Percentiles rank a stretch among this genome's conserved stretches.
These are phyloP conservation scores for Mycogone perniciosa DNA, from an alignment of 2,329 filamentous ascomycete genomes.

Conservation along the genomic window DNA sequence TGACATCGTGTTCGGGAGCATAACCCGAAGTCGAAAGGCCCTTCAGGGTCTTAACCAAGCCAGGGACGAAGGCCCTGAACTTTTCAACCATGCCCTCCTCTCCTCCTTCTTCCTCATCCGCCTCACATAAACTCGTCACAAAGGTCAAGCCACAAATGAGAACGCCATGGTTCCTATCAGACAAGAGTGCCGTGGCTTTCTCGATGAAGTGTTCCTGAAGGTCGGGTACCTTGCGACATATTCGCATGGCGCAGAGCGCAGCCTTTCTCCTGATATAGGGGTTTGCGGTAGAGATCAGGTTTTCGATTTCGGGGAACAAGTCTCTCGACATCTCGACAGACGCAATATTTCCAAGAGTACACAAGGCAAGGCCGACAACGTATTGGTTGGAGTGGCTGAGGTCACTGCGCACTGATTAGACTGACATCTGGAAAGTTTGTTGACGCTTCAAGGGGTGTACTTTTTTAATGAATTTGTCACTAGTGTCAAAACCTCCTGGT, in stretches of 20 bases:
- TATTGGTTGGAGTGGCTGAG: conserved; percentile 97
- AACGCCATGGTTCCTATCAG: conserved; percentile 93
- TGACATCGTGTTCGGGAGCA: conserved; percentile 95
- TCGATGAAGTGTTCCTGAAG: conserved; percentile 95
- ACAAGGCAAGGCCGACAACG: conserved; percentile 91
- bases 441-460: conserved; percentile 39
- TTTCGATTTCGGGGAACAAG: conserved; percentile 92
- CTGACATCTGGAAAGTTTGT: not conserved
- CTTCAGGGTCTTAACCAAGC: conserved; percentile 85
- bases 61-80: conserved; percentile 79
- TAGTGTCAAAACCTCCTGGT: conserved; percentile 93
- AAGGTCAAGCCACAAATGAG: conserved; percentile 86
- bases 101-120: conserved; percentile 86
- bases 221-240: conserved; percentile 96
- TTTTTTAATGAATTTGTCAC: conserved; percentile 98
- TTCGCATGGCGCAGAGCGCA: conserved; percentile 96
- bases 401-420: conserved; percentile 54
- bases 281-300: conserved; percentile 83
- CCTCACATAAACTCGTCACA: conserved; percentile 87
- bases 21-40: conserved; percentile 91
- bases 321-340: conserved; percentile 98
- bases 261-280: conserved; percentile 98
- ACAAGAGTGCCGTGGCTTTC: conserved; percentile 80
- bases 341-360: conserved; percentile 94
- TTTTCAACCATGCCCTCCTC: conserved; percentile 85